These are phyloP conservation scores for Anthracocystis walkeri DNA, from an alignment of 1,284 basidiomycete genomes.

Conservation along the genomic window DNA sequence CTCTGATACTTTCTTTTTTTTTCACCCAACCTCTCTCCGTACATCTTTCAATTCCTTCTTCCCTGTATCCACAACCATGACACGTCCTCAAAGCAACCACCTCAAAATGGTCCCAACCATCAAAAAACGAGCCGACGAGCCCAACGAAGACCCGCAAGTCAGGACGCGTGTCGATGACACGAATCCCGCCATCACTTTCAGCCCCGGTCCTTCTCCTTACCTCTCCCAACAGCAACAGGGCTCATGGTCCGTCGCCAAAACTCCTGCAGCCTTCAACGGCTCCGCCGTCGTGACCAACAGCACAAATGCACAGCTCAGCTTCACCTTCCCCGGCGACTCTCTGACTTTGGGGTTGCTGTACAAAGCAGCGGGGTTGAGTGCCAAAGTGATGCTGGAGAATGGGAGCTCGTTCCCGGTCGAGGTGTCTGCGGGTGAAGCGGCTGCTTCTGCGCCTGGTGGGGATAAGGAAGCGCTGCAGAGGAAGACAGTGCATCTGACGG, in stretches of 20 bases:
- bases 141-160: not conserved
- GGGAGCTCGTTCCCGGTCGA: conserved; percentile 10
- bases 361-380: conserved; percentile 11
- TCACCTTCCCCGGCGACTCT: conserved; percentile 28
- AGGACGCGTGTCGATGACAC: conserved; percentile 36
- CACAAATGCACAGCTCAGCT: conserved; percentile 6
- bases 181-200: conserved; percentile 19
- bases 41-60: not conserved
- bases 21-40: not conserved
- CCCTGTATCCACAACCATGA: not conserved
- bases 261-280: conserved; percentile 10
- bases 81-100: not conserved
- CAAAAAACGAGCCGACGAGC: conserved; percentile 4
- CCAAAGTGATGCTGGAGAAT: conserved; percentile 21
- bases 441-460: conserved; percentile 8
- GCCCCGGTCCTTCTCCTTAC: conserved; percentile 21
- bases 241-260: conserved; percentile 8
- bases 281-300: conserved; percentile 16
- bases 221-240: not conserved
- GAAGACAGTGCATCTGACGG: conserved; percentile 15
- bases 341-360: conserved; percentile 26
- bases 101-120: conserved; percentile 2
- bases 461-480: conserved; percentile 22
- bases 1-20: not conserved
- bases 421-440: conserved; percentile 14